These are phyloP conservation scores for Camelina laxa DNA, from an alignment of 345 rosid species.

Conservation along the genomic window DNA sequence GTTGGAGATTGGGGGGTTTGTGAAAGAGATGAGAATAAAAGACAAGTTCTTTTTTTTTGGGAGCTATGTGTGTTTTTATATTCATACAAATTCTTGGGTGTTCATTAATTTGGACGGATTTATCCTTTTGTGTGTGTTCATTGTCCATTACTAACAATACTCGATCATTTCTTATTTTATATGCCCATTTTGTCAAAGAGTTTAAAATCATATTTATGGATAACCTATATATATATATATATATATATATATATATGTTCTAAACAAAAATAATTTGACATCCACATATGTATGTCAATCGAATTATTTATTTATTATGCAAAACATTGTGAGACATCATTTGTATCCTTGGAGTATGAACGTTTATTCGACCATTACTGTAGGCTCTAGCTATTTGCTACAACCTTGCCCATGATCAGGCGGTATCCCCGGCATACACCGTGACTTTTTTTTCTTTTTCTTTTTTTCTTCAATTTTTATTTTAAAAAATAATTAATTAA, in stretches of 20 bases:
- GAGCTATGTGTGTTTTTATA: not conserved
- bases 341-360: not conserved
- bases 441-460: too few relatives aligned
- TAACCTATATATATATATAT: not conserved
- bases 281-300: not conserved
- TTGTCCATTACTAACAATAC: not conserved
- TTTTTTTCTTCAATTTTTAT: too few relatives aligned
- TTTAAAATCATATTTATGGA: not conserved
- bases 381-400: too few relatives aligned
- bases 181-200: not conserved
- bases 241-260: not conserved
- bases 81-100: too few relatives aligned
- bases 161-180: not conserved
- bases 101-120: constrained; percentile 3
- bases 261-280: not conserved
- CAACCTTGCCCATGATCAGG: too few relatives aligned
- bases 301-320: too few relatives aligned
- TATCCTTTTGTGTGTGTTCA: constrained; percentile 11
- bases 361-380: too few relatives aligned
- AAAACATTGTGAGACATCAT: not conserved
- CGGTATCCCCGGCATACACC: too few relatives aligned
- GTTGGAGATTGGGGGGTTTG: constrained; percentile 24
- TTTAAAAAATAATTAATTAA: too few relatives aligned
- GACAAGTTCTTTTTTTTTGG: not conserved
- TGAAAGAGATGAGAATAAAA: constrained; percentile 28